Base-by-base conservation (phyloP, 768 basidiomycete genomes). In the Mycena venus region DNA sequence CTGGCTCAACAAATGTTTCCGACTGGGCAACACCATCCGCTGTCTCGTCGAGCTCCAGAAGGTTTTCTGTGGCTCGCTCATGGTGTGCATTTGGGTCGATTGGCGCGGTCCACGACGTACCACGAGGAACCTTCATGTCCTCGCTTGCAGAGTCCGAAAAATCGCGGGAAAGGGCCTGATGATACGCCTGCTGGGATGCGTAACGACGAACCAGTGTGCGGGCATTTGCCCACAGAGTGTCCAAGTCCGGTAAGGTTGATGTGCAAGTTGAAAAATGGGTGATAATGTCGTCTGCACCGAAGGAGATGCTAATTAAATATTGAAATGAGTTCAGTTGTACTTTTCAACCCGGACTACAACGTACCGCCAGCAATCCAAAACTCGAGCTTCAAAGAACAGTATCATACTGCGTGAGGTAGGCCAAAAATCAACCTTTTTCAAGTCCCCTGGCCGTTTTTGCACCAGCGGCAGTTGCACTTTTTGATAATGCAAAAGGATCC, bases 351-450 rank as follows among this genome's bases (percentile, higher is more conserved):
- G 15, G n/a, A 59, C n/a, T 23, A 5, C 15, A 9, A 29, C 55
- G 0, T 36, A 73, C 72, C 65, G 65, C 72, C 72, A 73, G 25
- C 42, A 40, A 34, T 67, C 72, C 1, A 73, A 25, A 0, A 73
- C 65, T n/a, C 68, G 79, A 6, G 78, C 76, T 51, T 80, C 79
- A 65, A 71, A 80, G 59, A 78, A 70, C 25, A 78, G 60, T 6
- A 38, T 76, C 74, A 80, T 76, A 61, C 79, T 80, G 36, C 79
- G 68, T 29, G 76, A 76, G 2, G 76, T 80, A 36, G 69, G 80
- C 58, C 67, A 78, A 55, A 74, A 82, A 56, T 77, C 74, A 61
- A 75, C 79, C n/a, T 75, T 80, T 61, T 74, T 78, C 69, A 77
- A 67, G 47, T 80, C 74, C 0, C 42, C 55, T 23, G 79, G 78